These are phyloP conservation scores for Zygotorulaspora chibaensis DNA, from an alignment of 805 yeast genomes.

Conservation along the genomic window DNA sequence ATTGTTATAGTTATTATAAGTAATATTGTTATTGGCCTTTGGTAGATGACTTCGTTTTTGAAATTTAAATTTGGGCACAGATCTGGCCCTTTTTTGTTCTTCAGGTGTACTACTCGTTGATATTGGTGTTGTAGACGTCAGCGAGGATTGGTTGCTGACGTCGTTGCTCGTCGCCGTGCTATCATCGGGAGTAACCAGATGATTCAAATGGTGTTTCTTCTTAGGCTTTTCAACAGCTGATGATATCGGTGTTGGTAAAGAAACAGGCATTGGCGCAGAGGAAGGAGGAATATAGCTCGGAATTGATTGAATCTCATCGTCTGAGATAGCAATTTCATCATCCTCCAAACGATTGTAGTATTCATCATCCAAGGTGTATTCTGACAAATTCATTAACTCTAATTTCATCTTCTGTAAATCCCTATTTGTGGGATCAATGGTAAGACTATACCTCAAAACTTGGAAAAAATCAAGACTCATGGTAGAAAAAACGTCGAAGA, in stretches of 20 bases:
- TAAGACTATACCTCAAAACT: slow-evolving; percentile 71
- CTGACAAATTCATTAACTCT: slow-evolving; percentile 56
- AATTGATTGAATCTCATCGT: slow-evolving; percentile 22
- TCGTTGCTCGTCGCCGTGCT: not conserved
- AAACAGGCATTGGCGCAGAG: slow-evolving; percentile 29
- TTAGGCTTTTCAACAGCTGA: slow-evolving; percentile 14
- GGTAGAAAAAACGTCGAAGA: slow-evolving; percentile 86
- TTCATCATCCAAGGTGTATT: slow-evolving; percentile 83
- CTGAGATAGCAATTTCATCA: slow-evolving; percentile 29
- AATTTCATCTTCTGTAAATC: slow-evolving; percentile 55
- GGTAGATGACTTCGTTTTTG: slow-evolving; percentile 27
- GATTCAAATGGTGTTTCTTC: slow-evolving; percentile 5
- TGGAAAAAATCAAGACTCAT: slow-evolving; percentile 83
- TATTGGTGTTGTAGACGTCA: not conserved
- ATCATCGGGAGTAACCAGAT: not conserved
- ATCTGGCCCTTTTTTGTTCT: slow-evolving; percentile 23
- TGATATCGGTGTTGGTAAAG: slow-evolving; percentile 30
- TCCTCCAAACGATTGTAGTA: slow-evolving; percentile 42
- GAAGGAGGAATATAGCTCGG: slow-evolving; percentile 24
- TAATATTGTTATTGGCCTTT: slow-evolving; percentile 4
- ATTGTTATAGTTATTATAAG: slow-evolving; percentile 2
- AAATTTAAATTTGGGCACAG: slow-evolving; percentile 32
- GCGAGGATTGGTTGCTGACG: not conserved
- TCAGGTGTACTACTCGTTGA: not conserved
- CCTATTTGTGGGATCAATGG: slow-evolving; percentile 85